phyloP scores from a whole-genome alignment of 164 flowering plant genomes.

The Malania oleifera region DNA sequence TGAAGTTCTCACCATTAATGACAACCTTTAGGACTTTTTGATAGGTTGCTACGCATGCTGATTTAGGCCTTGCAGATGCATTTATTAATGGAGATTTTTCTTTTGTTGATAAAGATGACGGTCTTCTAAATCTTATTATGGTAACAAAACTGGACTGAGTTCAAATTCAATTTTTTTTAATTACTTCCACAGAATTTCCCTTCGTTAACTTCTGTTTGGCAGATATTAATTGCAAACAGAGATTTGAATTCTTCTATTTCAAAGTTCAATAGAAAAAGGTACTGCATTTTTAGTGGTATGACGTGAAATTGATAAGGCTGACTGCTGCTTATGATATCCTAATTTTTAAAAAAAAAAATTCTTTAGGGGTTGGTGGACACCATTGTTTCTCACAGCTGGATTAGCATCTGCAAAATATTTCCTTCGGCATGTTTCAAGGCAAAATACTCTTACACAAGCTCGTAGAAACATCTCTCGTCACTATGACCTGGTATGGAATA shows the following conservation, averaged over 20 bases:
- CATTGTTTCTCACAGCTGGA: conserved; percentile 68
- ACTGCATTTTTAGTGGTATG: not conserved
- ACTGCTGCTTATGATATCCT: not conserved
- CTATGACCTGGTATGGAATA: conserved; percentile 70
- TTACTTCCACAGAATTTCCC: conserved; percentile 2
- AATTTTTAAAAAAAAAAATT: too few species aligned
- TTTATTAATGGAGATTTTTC: conserved; percentile 84
- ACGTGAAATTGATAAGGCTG: not conserved
- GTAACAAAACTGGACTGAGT: conserved; percentile 24
- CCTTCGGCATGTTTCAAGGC: conserved; percentile 59
- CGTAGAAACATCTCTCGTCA: conserved; percentile 90
- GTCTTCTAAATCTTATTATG: conserved; percentile 71
- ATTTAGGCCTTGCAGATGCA: conserved; percentile 97
- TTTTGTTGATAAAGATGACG: conserved; percentile 72
- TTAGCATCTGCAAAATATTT: conserved; percentile 81
- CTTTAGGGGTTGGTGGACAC: conserved; percentile 98
- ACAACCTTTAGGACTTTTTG: conserved; percentile 7
- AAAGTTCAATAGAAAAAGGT: conserved; percentile 48
- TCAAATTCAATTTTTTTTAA: not conserved
- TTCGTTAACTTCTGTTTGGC: conserved; percentile 19
- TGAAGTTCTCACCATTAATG: not conserved
- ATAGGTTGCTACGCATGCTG: conserved; percentile 81
- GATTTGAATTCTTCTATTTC: conserved; percentile 44
- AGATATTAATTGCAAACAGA: conserved; percentile 81
- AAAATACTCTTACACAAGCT: conserved; percentile 85